Evolutionary conservation across 768 basidiomycete species (phyloP).

Genomic region (Macrolepiota dolichaula): DNA sequence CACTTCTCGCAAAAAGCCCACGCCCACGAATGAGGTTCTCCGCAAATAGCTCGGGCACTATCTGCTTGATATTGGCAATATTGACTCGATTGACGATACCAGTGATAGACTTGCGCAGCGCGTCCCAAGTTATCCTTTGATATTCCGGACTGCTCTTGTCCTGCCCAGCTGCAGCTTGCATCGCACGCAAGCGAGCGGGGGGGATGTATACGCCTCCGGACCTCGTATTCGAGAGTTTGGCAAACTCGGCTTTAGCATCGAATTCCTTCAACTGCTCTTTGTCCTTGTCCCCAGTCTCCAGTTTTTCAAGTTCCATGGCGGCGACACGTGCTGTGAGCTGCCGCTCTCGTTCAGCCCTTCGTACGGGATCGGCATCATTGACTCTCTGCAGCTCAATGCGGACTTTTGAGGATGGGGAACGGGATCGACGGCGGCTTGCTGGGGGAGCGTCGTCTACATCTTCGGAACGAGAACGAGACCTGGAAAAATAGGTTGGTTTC

Average conservation of each 20-base stretch:
- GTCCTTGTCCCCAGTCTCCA: slow-evolving; percentile 39
- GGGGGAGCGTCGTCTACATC: slow-evolving; percentile 38
- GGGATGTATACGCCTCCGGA: slow-evolving; percentile 97
- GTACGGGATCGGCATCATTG: slow-evolving; percentile 72
- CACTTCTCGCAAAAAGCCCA: slow-evolving; percentile 87
- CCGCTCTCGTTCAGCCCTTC: slow-evolving; percentile 73
- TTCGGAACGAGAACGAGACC: slow-evolving; percentile 48
- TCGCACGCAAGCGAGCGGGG: slow-evolving; percentile 85
- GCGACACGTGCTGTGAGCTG: slow-evolving; percentile 72
- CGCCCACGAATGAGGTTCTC: slow-evolving; percentile 94
- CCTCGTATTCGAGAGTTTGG: slow-evolving; percentile 75
- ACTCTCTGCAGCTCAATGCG: slow-evolving; percentile 36
- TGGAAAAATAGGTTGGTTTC: slow-evolving; percentile 17
- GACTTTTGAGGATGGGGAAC: slow-evolving; percentile 33
- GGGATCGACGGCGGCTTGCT: slow-evolving; percentile 40
- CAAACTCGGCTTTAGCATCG: slow-evolving; percentile 84
- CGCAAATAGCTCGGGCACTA: slow-evolving; percentile 85
- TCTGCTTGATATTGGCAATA: slow-evolving; percentile 90
- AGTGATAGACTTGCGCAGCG: slow-evolving; percentile 93
- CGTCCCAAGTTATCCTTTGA: slow-evolving; percentile 97
- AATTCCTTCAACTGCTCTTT: slow-evolving; percentile 40
- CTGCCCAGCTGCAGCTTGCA: slow-evolving; percentile 77
- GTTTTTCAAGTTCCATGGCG: slow-evolving; percentile 63
- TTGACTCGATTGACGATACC: slow-evolving; percentile 99
- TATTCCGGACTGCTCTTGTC: slow-evolving; percentile 88